Conservation (phyloP, 805 yeast genomes). For the Teunomyces funiuensis region DNA sequence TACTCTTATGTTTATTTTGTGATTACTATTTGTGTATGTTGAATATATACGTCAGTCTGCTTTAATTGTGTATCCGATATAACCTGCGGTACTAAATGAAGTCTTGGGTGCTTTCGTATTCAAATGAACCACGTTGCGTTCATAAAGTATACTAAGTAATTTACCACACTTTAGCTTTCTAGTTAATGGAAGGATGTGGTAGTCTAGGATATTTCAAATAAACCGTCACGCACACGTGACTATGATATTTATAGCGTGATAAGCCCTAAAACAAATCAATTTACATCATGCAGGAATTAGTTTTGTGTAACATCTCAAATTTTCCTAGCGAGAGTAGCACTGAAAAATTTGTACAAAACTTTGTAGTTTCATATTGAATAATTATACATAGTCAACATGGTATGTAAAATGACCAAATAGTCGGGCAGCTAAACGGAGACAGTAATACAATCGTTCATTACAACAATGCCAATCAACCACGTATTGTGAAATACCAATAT, state of each 20-base stretch:
- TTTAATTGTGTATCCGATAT: too few relatives aligned
- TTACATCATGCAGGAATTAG: background rate
- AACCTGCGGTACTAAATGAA: too few relatives aligned
- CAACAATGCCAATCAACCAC: background rate
- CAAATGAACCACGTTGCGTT: too few relatives aligned
- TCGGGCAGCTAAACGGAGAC: background rate
- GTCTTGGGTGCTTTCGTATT: too few relatives aligned
- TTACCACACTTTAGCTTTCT: too few relatives aligned
- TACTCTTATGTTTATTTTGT: background rate
- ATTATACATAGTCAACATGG: conserved; percentile 17
- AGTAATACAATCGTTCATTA: background rate
- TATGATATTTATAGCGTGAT: background rate
- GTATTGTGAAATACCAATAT: too few relatives aligned
- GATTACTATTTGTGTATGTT: too few relatives aligned
- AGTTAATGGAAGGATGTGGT: too few relatives aligned
- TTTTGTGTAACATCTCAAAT: conserved; percentile 3
- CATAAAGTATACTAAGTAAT: too few relatives aligned
- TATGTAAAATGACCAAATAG: conserved; percentile 9
- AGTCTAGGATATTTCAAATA: too few relatives aligned
- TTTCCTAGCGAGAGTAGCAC: background rate
- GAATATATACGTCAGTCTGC: too few relatives aligned
- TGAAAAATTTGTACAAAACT: conserved; percentile 8
- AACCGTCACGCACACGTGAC: conserved; percentile 1
- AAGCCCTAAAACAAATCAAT: background rate
- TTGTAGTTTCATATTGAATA: conserved; percentile 5